A percentile compares a stretch with the other conserved stretches of the same genome.
phyloP scores from a whole-genome alignment of 495 filamentous ascomycete species.

The Immersiella caudata region DNA sequence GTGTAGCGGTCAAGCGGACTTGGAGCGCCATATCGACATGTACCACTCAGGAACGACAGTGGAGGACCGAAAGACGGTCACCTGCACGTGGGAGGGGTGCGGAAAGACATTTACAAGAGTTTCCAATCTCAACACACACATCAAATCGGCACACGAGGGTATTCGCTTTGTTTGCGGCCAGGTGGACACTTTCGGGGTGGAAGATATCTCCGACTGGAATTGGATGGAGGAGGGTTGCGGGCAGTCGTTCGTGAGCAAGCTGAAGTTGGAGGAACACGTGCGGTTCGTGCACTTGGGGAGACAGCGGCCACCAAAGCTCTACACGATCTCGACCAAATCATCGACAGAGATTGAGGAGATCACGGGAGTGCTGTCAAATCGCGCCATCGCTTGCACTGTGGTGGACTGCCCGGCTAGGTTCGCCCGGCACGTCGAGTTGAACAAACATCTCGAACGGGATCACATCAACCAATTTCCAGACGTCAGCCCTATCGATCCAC shows the following conservation, averaged over 20 bases:
- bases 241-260: conserved; percentile 66
- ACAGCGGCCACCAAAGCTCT: conserved; percentile 43
- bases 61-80: conserved; percentile 62
- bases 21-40: conserved; percentile 71
- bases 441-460: conserved; percentile 59
- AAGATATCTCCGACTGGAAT: conserved; percentile 66
- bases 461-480: conserved; percentile 10
- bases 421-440: conserved; percentile 66
- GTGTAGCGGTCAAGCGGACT: conserved; percentile 61
- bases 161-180: conserved; percentile 73
- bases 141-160: conserved; percentile 72
- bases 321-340: conserved; percentile 31
- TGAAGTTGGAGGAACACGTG: conserved; percentile 79
- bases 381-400: conserved; percentile 23
- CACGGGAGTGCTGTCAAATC: conserved; percentile 31
- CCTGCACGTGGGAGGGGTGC: conserved; percentile 67
- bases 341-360: conserved; percentile 31
- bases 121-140: conserved; percentile 78
- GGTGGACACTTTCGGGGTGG: conserved; percentile 59
- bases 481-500: conserved; percentile 23
- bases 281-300: conserved; percentile 72
- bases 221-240: conserved; percentile 66
- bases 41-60: conserved; percentile 64
- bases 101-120: conserved; percentile 72
- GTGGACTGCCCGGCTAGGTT: conserved; percentile 53